Percentiles rank a stretch among this genome's conserved stretches.
Evolutionary conservation across 2,329 filamentous ascomycete genomes (phyloP).

Genomic region (Cercospora beticola): DNA sequence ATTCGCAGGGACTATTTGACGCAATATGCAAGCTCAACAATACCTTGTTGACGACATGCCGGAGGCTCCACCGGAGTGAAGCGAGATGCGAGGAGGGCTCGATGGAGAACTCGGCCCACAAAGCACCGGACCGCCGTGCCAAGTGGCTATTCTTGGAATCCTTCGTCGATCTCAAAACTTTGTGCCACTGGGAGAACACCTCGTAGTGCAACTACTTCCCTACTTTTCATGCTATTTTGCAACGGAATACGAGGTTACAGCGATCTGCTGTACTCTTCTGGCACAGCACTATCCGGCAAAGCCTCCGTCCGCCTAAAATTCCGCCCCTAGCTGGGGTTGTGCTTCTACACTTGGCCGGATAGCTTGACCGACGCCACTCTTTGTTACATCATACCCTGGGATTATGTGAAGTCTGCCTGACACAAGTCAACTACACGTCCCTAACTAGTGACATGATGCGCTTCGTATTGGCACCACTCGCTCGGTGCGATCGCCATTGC

Average conservation of each 20-base stretch:
- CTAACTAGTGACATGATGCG: not conserved
- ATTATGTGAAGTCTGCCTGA: not conserved
- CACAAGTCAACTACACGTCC: not conserved
- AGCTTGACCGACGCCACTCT: slow-evolving; percentile 2
- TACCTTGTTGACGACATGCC: not conserved
- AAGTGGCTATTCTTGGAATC: slow-evolving; percentile 11
- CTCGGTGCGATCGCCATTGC: not conserved
- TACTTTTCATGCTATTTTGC: not conserved
- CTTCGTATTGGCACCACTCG: not conserved
- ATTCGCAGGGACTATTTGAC: not conserved
- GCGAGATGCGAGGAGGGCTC: not conserved
- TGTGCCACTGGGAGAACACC: slow-evolving; percentile 1
- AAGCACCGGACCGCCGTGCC: not conserved
- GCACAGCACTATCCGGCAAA: not conserved
- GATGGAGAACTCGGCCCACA: not conserved
- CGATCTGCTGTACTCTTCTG: not conserved
- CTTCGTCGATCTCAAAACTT: slow-evolving; percentile 8
- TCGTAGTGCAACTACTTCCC: not conserved
- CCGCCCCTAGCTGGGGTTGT: not conserved
- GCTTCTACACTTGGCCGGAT: not conserved
- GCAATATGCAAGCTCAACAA: not conserved
- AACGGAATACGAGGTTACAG: slow-evolving; percentile 4
- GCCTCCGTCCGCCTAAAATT: not conserved
- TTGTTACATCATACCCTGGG: slow-evolving; percentile 9
- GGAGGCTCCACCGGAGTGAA: not conserved